These are phyloP conservation scores for Rubia yunnanensis DNA, from an alignment of 257 asterid genomes.

Conservation along the genomic window DNA sequence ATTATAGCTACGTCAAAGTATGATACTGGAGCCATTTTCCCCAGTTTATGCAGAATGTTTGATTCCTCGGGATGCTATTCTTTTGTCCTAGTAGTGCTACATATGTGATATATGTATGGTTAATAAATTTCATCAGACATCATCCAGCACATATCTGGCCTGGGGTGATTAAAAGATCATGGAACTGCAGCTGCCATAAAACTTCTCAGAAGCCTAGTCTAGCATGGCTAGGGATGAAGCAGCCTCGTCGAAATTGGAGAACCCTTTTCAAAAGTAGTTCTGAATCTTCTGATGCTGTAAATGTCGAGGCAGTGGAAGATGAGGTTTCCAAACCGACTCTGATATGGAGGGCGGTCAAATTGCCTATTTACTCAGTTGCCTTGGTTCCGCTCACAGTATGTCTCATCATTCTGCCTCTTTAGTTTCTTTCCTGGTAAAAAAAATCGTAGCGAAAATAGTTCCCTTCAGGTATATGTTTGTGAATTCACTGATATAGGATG, in stretches of 20 bases:
- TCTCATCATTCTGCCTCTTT: neutral
- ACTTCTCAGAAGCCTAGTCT: slow-evolving; percentile 7
- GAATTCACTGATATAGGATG: too few species aligned
- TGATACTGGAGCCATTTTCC: too few species aligned
- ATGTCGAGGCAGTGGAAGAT: slow-evolving; percentile 28
- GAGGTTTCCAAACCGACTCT: slow-evolving; percentile 50
- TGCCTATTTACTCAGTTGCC: slow-evolving; percentile 65
- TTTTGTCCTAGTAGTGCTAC: neutral
- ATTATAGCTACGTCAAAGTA: too few species aligned
- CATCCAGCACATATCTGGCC: slow-evolving; percentile 22
- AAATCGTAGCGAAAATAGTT: neutral
- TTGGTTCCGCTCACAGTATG: slow-evolving; percentile 72
- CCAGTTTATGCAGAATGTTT: too few species aligned
- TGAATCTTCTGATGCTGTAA: slow-evolving; percentile 9
- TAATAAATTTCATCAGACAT: slow-evolving; percentile 28
- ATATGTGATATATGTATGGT: neutral
- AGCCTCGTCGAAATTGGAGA: slow-evolving; percentile 5
- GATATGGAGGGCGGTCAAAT: slow-evolving; percentile 81
- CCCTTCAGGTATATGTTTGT: too few species aligned
- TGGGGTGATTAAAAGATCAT: slow-evolving; percentile 21
- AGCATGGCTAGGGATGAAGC: slow-evolving; percentile 17
- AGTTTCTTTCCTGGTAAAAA: neutral
- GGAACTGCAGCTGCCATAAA: slow-evolving; percentile 15
- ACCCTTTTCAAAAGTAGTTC: slow-evolving; percentile 23
- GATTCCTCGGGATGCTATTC: too few species aligned